Evolutionary conservation across 1,284 basidiomycete genomes (phyloP), one percentile per base, ranked within the genome.

Genomic region (Nidula niveotomentosa): DNA sequence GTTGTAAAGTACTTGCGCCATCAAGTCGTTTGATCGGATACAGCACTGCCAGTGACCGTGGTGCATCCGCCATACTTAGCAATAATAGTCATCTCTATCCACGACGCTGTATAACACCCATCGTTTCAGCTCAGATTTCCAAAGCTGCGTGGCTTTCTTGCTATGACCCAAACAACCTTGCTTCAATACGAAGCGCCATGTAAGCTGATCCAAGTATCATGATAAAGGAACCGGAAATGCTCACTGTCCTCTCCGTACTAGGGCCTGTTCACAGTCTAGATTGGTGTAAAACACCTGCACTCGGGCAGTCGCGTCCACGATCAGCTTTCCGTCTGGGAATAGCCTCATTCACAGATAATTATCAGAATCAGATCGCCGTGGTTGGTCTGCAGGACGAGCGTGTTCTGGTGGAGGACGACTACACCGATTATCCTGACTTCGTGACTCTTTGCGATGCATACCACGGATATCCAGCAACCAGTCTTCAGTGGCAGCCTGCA

Each of bases 401-500:
- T 34, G 88, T 91, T 23, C 78, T 93, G 9, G 85, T 91, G 8
- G 90, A 93, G 65, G 89, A 91, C 62, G 90, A 92, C 68, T 90
- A 84, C 65, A 83, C 81, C 48, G 88, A 90, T 65, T 90, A 90
- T 64, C 82, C 88, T 8, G 90, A 93, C 72, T 94, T 94, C 67
- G 84, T 88, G 43, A 86, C 86, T 8, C 80, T 93, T 30, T 91
- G 89, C 60, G 86, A 93, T 62, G 84, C 87, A 6, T 80, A 83
- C 60, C 90, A 93, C 62, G 90, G 90, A 51, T 94, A 93, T 71
- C 93, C 92, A 8, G 90, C 90, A 6, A 93, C 91, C 7, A 86
- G 82, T 65, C 68, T 94, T 51, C 89, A 90, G 66, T 94, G 92
- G 89, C 90, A 93, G 61, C 92, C 93, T 17, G 79, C 83, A 3